phyloP scores from a whole-genome alignment of 2,329 filamentous ascomycete species.

The Fusarium algeriense region DNA sequence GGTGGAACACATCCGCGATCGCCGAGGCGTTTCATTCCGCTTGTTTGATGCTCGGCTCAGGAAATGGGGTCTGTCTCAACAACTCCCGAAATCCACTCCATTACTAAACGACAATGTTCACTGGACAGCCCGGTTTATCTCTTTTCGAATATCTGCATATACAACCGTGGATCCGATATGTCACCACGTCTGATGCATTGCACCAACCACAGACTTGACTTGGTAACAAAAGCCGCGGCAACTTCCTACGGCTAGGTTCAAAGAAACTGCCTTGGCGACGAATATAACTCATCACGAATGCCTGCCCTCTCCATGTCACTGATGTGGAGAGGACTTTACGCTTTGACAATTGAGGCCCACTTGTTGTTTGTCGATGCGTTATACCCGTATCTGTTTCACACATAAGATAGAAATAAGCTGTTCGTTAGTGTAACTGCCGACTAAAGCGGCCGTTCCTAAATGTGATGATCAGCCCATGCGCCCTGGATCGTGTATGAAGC shows the following conservation, averaged over 20 bases:
- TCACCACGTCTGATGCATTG: not conserved
- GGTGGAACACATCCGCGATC: constrained; percentile 3
- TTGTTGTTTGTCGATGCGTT: not conserved
- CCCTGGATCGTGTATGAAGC: not conserved
- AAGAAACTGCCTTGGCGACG: constrained; percentile 5
- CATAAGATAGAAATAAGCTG: constrained; percentile 9
- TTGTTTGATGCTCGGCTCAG: not conserved
- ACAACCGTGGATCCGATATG: constrained; percentile 6
- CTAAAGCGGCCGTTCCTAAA: constrained; percentile 22
- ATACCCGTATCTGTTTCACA: constrained; percentile 15
- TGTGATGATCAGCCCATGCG: constrained; percentile 17
- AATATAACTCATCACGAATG: constrained; percentile 11
- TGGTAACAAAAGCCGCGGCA: constrained; percentile 15
- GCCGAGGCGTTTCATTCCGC: not conserved
- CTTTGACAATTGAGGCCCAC: constrained; percentile 23
- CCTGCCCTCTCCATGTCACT: not conserved
- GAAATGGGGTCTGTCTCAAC: constrained; percentile 11
- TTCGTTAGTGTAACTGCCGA: constrained; percentile 11
- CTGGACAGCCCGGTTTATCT: not conserved
- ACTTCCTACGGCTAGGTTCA: constrained; percentile 12
- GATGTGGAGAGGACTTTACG: constrained; percentile 18
- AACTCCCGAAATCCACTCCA: constrained; percentile 5
- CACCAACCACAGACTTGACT: constrained; percentile 7
- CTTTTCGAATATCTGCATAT: constrained; percentile 19
- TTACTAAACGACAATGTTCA: no score